Evolutionary conservation across 2,329 filamentous ascomycete species (phyloP).

Genomic region (Didymella pomorum): DNA sequence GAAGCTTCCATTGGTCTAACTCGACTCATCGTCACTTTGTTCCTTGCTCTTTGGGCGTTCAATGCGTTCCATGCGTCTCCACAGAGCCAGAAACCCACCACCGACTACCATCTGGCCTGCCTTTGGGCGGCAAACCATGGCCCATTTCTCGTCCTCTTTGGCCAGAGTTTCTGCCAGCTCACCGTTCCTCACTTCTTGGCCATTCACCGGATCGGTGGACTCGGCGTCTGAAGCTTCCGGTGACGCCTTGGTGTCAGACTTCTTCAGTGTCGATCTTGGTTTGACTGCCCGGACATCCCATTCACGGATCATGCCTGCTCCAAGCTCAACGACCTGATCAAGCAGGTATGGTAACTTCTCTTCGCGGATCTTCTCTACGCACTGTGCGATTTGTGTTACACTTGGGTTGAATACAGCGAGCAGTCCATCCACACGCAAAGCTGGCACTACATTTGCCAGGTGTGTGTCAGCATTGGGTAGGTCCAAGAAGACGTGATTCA

Average conservation of each 20-base stretch:
- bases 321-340: conserved; percentile 68
- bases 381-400: conserved; percentile 78
- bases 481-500: conserved; percentile 77
- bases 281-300: conserved; percentile 69
- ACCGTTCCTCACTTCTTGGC: conserved; percentile 37
- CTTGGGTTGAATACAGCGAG: conserved; percentile 78
- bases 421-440: conserved; percentile 69
- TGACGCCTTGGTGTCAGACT: conserved; percentile 22
- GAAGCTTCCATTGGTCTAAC: conserved; percentile 15
- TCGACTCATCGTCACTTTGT: conserved; percentile 10
- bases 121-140: conserved; percentile 51
- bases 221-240: conserved; percentile 24
- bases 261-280: conserved; percentile 47
- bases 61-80: conserved; percentile 49
- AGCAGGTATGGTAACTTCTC: conserved; percentile 64
- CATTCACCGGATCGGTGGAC: conserved; percentile 27
- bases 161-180: conserved; percentile 39
- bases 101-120: conserved; percentile 46
- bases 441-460: conserved; percentile 60
- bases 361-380: conserved; percentile 63
- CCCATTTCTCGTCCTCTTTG: conserved; percentile 43
- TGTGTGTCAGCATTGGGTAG: conserved; percentile 69
- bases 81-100: conserved; percentile 50
- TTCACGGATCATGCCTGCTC: conserved; percentile 62
- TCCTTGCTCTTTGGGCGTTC: conserved; percentile 25